Evolutionary conservation across 176 grass and related monocot genomes (phyloP).

Genomic region (Carex cristatella): DNA sequence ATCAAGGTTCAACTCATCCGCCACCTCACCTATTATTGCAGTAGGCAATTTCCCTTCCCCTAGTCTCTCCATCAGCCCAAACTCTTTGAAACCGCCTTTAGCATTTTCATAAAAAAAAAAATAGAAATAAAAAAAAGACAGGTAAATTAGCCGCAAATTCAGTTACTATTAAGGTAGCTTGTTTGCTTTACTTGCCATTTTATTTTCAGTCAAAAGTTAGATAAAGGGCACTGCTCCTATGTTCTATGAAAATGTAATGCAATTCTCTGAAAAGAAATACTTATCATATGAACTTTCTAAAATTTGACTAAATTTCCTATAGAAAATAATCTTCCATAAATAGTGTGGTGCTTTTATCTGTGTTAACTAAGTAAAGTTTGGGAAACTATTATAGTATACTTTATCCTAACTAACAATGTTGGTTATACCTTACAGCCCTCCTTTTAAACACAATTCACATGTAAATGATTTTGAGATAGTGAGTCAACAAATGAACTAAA

Average conservation of each 20-base stretch:
- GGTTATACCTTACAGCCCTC: background rate
- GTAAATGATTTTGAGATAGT: background rate
- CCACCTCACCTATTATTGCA: constrained; percentile 85
- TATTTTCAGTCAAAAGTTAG: background rate
- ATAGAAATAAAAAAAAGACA: background rate
- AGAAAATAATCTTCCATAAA: background rate
- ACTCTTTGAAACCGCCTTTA: constrained; percentile 90
- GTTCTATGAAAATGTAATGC: background rate
- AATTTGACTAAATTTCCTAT: background rate
- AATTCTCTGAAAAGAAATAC: background rate
- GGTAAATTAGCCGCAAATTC: background rate
- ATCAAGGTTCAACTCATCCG: constrained; percentile 88
- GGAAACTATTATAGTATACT: background rate
- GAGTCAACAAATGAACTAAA: background rate
- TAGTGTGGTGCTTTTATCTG: background rate
- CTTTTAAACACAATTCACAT: background rate
- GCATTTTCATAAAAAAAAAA: background rate
- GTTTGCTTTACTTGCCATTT: background rate
- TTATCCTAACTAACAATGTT: background rate
- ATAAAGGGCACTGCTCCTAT: background rate
- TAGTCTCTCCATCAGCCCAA: constrained; percentile 92
- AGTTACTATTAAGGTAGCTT: background rate
- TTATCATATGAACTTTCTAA: background rate
- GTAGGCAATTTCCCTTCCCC: constrained; percentile 78
- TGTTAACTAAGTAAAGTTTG: background rate